Evolutionary conservation across 208 protist genomes (phyloP).

Genomic region (Trypanosoma caninum): DNA sequence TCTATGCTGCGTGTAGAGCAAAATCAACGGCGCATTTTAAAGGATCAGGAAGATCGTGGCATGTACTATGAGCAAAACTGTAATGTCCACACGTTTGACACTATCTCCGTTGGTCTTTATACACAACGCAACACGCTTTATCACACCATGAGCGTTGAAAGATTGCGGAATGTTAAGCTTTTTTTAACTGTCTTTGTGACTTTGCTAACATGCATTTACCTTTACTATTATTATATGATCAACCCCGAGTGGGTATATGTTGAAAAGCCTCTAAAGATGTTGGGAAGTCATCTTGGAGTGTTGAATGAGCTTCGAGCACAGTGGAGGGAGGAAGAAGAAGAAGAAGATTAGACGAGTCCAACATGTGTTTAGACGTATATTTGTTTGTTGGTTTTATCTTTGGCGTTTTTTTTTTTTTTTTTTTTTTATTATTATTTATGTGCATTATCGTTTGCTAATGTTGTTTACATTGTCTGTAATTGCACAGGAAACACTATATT

Average conservation of each 20-base stretch:
- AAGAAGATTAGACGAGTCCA: too few relatives aligned
- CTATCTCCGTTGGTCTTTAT: slow-evolving; percentile 79
- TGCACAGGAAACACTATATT: too few relatives aligned
- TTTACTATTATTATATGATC: slow-evolving; percentile 89
- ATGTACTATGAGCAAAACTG: slow-evolving; percentile 92
- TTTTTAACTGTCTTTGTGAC: slow-evolving; percentile 64
- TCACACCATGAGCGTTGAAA: slow-evolving; percentile 81
- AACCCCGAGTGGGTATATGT: slow-evolving; percentile 83
- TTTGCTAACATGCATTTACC: slow-evolving; percentile 55
- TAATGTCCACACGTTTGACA: slow-evolving; percentile 89
- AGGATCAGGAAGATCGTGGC: slow-evolving; percentile 84
- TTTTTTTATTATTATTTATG: too few relatives aligned
- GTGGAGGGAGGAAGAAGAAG: slow-evolving; percentile 34
- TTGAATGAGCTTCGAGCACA: slow-evolving; percentile 58
- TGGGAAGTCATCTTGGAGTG: slow-evolving; percentile 69
- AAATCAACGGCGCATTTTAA: slow-evolving; percentile 75
- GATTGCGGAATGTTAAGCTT: slow-evolving; percentile 83
- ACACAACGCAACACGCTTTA: slow-evolving; percentile 85
- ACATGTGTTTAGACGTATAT: too few relatives aligned
- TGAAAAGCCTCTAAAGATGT: slow-evolving; percentile 59
- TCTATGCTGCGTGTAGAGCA: slow-evolving; percentile 88
- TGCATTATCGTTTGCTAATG: too few relatives aligned
- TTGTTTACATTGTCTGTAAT: too few relatives aligned
- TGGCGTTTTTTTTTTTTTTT: background rate
- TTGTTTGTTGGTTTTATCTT: background rate